Percentiles rank a stretch among this genome's conserved stretches.
Conservation (phyloP, 2,329 filamentous ascomycete species). For the Botrytis fabae region DNA sequence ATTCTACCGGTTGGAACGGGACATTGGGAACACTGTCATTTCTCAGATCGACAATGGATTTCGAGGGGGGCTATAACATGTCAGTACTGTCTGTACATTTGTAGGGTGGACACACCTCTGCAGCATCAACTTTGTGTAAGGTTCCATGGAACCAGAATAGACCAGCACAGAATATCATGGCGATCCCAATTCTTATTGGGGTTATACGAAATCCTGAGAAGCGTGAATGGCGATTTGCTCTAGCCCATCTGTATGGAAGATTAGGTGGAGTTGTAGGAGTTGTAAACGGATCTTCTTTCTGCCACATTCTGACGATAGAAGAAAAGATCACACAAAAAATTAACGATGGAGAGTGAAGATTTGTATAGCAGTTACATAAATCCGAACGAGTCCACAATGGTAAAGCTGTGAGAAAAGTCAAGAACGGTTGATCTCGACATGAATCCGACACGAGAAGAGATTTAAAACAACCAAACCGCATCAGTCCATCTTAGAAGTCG, state of each 20-base stretch:
- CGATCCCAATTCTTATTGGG: slow-evolving; percentile 24
- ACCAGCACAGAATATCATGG: slow-evolving; percentile 24
- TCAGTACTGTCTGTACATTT: background rate
- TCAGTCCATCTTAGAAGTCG: background rate
- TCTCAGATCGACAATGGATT: background rate
- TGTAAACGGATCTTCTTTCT: slow-evolving; percentile 34
- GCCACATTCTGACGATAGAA: slow-evolving; percentile 27
- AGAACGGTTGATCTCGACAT: background rate
- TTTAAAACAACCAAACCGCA: background rate
- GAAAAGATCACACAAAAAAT: background rate
- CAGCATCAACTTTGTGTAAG: background rate
- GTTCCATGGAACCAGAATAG: slow-evolving; percentile 23
- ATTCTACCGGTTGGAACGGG: slow-evolving; percentile 31
- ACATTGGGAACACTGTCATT: slow-evolving; percentile 24
- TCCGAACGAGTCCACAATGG: background rate
- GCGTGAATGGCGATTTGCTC: slow-evolving; percentile 27
- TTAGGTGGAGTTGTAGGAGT: slow-evolving; percentile 25
- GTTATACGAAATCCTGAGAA: slow-evolving; percentile 30
- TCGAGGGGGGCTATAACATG: background rate
- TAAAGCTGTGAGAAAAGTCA: background rate
- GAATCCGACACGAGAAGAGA: background rate
- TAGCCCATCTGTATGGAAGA: slow-evolving; percentile 29
- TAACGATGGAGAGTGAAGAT: too few relatives aligned
- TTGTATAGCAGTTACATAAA: background rate
- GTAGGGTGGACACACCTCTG: background rate